These are phyloP conservation scores for Sporothrix inflata DNA, from an alignment of 2,329 filamentous ascomycete species.

Conservation along the genomic window DNA sequence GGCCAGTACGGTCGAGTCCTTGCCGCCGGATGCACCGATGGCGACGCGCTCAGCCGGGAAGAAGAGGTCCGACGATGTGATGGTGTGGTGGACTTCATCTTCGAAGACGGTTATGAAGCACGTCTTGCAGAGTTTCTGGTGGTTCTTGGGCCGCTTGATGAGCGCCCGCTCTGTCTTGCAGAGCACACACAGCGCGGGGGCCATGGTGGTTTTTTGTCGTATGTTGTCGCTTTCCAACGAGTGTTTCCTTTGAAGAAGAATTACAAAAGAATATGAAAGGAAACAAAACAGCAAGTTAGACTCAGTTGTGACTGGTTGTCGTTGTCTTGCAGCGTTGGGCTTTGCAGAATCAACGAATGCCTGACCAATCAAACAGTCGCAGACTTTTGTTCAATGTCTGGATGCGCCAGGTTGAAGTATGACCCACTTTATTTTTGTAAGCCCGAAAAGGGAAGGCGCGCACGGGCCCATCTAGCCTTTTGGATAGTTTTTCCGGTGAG, in stretches of 20 bases:
- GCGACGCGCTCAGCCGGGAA: constrained; percentile 81
- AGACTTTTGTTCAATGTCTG: neutral
- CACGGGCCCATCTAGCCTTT: neutral
- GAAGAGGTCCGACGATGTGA: constrained; percentile 80
- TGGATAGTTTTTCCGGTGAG: neutral
- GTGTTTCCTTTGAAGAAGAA: neutral
- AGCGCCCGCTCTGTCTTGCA: constrained; percentile 80
- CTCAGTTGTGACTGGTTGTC: neutral
- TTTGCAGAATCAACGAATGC: neutral
- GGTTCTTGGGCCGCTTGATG: constrained; percentile 92
- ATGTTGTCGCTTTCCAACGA: too few species aligned
- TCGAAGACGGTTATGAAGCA: constrained; percentile 92
- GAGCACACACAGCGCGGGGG: constrained; percentile 73
- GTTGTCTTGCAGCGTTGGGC: constrained; percentile 28
- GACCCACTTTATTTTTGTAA: constrained; percentile 22
- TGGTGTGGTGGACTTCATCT: constrained; percentile 90
- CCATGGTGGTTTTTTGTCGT: constrained; percentile 57
- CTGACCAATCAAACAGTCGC: constrained; percentile 25
- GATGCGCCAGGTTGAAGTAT: neutral
- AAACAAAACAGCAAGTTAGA: neutral
- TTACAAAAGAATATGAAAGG: constrained; percentile 23
- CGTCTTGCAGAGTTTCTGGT: constrained; percentile 85
- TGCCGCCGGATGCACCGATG: constrained; percentile 94
- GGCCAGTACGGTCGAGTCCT: constrained; percentile 94
- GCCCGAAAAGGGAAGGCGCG: neutral